phyloP scores from a whole-genome alignment of 2,329 filamentous ascomycete species.

The Truncatella angustata region DNA sequence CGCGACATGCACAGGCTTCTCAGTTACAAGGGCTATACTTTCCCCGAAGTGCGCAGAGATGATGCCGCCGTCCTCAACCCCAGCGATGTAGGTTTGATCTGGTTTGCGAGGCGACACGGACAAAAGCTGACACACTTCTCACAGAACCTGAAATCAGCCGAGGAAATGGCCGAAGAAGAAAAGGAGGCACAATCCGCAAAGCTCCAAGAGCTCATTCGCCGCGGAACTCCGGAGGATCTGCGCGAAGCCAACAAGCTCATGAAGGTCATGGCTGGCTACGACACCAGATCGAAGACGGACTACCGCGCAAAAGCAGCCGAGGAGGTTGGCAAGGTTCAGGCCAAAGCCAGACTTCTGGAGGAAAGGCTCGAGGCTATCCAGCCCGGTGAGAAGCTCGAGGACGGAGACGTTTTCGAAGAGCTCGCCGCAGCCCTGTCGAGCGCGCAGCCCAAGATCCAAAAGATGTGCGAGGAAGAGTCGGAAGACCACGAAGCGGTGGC shows the following conservation, averaged over 20 bases:
- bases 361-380: constrained; percentile 86
- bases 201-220: constrained; percentile 90
- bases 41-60: constrained; percentile 87
- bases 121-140: not conserved
- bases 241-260: constrained; percentile 97
- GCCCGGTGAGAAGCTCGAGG: constrained; percentile 73
- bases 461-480: constrained; percentile 98
- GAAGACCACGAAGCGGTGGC: constrained; percentile 95
- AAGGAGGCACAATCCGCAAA: constrained; percentile 95
- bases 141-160: constrained; percentile 89
- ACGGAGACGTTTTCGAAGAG: constrained; percentile 74
- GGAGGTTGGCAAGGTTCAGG: constrained; percentile 90
- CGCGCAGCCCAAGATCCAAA: constrained; percentile 97
- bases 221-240: constrained; percentile 87
- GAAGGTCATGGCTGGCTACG: constrained; percentile 99
- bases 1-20: constrained; percentile 95
- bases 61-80: constrained; percentile 96
- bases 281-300: constrained; percentile 93
- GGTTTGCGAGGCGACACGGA: not conserved
- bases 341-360: constrained; percentile 88
- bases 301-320: constrained; percentile 97
- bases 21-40: constrained; percentile 95
- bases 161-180: constrained; percentile 99
- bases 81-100: constrained; percentile 75
- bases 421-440: constrained; percentile 84